Base-by-base conservation (phyloP, 192 early-diverging fungal genomes). In the Rhizoclosmatium globosum region DNA sequence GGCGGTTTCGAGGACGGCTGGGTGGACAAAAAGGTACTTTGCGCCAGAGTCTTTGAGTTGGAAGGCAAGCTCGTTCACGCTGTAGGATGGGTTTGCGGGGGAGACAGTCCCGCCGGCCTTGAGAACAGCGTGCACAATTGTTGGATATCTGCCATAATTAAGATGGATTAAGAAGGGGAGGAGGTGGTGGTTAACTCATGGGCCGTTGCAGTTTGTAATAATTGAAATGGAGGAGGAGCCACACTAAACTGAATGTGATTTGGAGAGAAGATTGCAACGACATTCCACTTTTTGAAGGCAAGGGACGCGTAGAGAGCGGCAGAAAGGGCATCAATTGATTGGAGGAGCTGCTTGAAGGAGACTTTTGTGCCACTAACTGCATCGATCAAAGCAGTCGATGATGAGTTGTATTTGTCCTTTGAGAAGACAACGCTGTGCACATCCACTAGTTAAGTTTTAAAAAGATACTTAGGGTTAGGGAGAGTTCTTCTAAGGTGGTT, bases 61-160 rank as follows among this genome's bases (percentile, higher is more conserved):
- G 77, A 93, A 65, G 3, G 91, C 88, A 4, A 96, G 82, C 76
- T 98, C 97, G 66, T 86, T 82, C 67, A 86, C 85, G 3, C 91
- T 95, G 84, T 98, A 98, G 4, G 87, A 87, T 46, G 95, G 95
- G 69, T 96, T 98, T 45, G 91, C 91, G 13, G 92, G 91, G 1
- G 94, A 92, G 19, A 94, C 87, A 2, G 91, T 84, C n/a, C 79
- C 88, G 43, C 93, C 90, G 4, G 89, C 88, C 75, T 89, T 87
- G 13, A 94, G 85, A 43, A 90, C 82, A 23, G 90, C 90, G 53
- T 93, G 82, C 13, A 91, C 78, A 11, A 87, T 89, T 42, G 91
- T 78, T 38, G 93, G 90, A 80, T 91, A 76, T 47, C 74, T 76
- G 64, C 17, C 11, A 17, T 60, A 48, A 61, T 46, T 23, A 17